Evolutionary conservation across 176 grass and related monocot genomes (phyloP).

Genomic region (Oryza coarctata): DNA sequence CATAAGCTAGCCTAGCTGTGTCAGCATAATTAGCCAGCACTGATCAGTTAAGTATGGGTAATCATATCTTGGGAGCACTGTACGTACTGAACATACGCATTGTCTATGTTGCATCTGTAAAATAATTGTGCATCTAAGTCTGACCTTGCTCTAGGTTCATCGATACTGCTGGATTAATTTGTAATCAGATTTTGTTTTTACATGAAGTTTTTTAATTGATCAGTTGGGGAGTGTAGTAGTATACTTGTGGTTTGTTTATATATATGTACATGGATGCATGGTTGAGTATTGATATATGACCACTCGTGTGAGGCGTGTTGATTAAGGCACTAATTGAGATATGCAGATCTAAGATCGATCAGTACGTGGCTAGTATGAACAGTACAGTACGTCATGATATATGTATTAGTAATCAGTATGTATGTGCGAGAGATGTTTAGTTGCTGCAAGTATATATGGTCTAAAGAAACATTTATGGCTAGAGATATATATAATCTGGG

Average conservation of each 20-base stretch:
- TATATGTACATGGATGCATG: background rate
- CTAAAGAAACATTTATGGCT: no score
- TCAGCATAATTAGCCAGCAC: no score
- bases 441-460: no score
- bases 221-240: background rate
- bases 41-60: background rate
- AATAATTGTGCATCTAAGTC: background rate
- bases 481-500: no score
- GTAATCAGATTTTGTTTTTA: background rate
- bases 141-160: background rate
- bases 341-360: background rate
- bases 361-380: background rate
- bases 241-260: background rate
- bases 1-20: no score
- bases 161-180: background rate
- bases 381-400: background rate
- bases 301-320: slow-evolving; percentile 28
- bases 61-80: background rate
- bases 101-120: background rate
- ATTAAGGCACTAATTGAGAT: background rate
- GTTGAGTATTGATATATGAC: background rate
- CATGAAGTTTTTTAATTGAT: background rate
- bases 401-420: no score
- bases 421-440: no score
- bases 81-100: background rate